Base-by-base conservation (phyloP, 371 early-diverging fungal species). In the Mortierella sp. region DNA sequence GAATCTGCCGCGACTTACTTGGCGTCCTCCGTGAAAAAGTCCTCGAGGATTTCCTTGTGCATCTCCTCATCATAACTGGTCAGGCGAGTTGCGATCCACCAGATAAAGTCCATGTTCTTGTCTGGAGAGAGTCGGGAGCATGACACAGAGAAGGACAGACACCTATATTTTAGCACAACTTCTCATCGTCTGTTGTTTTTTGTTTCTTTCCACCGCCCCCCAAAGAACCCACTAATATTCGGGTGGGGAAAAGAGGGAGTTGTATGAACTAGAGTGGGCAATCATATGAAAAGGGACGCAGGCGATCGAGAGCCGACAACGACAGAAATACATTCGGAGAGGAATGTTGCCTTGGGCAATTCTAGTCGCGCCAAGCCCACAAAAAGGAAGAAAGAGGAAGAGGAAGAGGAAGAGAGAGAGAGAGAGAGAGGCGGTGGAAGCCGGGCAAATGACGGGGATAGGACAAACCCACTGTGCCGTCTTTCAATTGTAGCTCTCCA, bases 21-120 rank as follows among this genome's bases (percentile, higher is more conserved):
- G 46, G 60, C 60, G 9, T 60, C 60, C 18, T 37, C 48, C 23
- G 60, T 60, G 60, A 60, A 60, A 46, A 60, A 60, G 60, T 60
- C 60, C 16, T 60, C 60, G 26, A 60, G 26, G 48, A 60, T 60
- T 9, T 60, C 60, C 15, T 60, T 60, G 60, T 60, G 60, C 60
- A 60, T 60, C n/a, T 60, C 60, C 23, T 60, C 60, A 46, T 60
- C 60, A 26, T 60, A 60, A 25, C 46, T 46, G 25, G 60, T 60
- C 47, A 60, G 46, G 16, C 60, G 60, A 26, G 45, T 60, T 16
- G 60, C 60, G 48, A 60, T 44, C 60, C 60, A 60, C 60, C 60
- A 60, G 28, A 60, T 60, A n/a, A 60, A 60, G 15, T 60, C 60
- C 47, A 47, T 60, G 25, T 48, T 60, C 28, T 28, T 60, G 26